These are phyloP conservation scores for Salix koriyanagi DNA, from an alignment of 345 rosid genomes.

Conservation along the genomic window DNA sequence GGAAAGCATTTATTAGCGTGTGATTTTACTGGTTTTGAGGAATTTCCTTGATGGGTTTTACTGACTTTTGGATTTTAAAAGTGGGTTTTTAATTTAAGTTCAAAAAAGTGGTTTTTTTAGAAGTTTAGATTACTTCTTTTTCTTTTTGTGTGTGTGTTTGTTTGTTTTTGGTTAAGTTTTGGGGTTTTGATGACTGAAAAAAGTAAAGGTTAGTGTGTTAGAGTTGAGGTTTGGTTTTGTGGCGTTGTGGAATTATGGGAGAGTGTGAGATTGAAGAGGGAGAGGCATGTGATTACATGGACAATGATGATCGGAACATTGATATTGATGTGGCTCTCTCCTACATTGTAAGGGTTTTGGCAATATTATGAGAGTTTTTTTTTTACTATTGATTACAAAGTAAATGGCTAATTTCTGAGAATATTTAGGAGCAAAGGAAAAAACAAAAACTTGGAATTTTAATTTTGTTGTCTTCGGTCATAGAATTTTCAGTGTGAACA, in stretches of 20 bases:
- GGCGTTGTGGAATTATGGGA: neutral
- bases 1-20: neutral
- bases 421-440: neutral
- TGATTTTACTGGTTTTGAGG: neutral
- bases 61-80: neutral
- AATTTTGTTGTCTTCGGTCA: neutral
- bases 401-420: neutral
- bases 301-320: neutral
- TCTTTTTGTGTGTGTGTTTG: neutral
- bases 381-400: neutral
- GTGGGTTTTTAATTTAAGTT: neutral
- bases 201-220: neutral
- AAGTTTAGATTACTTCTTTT: neutral
- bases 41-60: neutral
- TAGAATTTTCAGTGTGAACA: neutral
- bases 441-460: neutral
- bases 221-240: neutral
- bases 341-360: constrained; percentile 16
- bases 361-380: neutral
- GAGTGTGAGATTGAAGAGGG: constrained; percentile 12
- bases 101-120: neutral
- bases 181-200: neutral
- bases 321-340: constrained; percentile 25
- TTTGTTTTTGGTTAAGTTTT: neutral
- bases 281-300: neutral